Evolutionary conservation across 805 yeast genomes (phyloP).

Genomic region (Hanseniaspora meyeri): DNA sequence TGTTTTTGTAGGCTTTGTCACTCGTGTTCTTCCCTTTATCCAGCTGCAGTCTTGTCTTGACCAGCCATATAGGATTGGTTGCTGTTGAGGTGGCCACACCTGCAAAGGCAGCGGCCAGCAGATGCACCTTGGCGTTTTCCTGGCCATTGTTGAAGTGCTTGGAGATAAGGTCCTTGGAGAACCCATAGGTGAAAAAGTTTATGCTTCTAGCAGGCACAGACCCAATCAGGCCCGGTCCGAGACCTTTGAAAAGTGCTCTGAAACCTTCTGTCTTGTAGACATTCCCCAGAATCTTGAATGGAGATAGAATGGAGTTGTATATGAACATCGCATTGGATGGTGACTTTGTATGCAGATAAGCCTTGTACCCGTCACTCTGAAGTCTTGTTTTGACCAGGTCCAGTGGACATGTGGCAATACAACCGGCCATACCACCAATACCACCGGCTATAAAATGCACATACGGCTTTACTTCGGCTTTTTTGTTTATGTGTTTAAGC

Average conservation of each 20-base stretch:
- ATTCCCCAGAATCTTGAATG: constrained; percentile 40
- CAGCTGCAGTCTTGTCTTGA: constrained; percentile 85
- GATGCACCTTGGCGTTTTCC: constrained; percentile 76
- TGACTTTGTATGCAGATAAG: constrained; percentile 22
- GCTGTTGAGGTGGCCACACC: constrained; percentile 92
- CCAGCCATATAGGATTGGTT: constrained; percentile 95
- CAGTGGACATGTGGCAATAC: constrained; percentile 83
- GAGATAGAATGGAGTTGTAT: constrained; percentile 7
- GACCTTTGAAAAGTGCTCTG: constrained; percentile 78
- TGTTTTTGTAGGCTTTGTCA: constrained; percentile 57
- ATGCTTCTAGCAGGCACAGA: constrained; percentile 97
- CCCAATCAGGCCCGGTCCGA: constrained; percentile 94
- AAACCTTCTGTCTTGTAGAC: constrained; percentile 71
- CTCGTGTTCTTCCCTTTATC: constrained; percentile 54
- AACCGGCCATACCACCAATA: constrained; percentile 96
- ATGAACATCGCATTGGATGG: constrained; percentile 4
- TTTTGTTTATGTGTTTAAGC: constrained; percentile 12
- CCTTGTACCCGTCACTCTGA: constrained; percentile 73
- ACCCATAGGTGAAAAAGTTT: constrained; percentile 91
- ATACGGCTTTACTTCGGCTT: constrained; percentile 36
- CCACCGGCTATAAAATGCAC: constrained; percentile 88
- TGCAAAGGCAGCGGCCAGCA: constrained; percentile 76
- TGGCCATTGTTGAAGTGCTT: constrained; percentile 54
- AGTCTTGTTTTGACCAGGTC: constrained; percentile 92
- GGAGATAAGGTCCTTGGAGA: constrained; percentile 69